These are phyloP conservation scores for Pythium brassicae DNA, from an alignment of 352 stramenopile genomes.

Conservation along the genomic window DNA sequence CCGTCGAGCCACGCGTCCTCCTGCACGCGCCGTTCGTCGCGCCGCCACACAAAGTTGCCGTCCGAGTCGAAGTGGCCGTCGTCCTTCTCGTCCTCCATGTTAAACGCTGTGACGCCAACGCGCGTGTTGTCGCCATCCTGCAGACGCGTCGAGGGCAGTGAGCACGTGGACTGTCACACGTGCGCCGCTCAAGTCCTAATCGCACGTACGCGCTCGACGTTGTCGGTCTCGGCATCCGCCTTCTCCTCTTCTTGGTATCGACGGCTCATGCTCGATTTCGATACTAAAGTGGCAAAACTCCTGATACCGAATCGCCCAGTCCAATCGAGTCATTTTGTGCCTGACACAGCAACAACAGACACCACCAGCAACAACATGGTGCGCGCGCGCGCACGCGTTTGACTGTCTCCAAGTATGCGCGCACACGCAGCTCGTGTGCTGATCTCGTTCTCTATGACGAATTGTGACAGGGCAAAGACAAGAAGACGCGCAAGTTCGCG, in stretches of 20 bases:
- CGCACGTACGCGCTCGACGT: background rate
- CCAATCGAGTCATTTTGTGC: too few species aligned
- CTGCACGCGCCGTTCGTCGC: conserved; percentile 67
- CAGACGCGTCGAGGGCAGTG: background rate
- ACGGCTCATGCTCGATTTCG: background rate
- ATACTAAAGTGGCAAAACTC: background rate
- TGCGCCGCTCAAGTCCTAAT: too few species aligned
- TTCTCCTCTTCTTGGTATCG: background rate
- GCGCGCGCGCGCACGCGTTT: background rate
- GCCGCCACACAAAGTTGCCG: conserved; percentile 81
- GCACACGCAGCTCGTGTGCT: background rate
- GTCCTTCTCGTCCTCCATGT: conserved; percentile 84
- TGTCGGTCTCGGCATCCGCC: background rate
- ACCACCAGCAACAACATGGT: conserved; percentile 12
- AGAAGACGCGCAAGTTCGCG: conserved; percentile 98
- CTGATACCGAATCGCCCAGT: background rate
- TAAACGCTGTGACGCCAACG: conserved; percentile 67
- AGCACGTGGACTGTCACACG: background rate
- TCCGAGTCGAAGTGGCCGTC: conserved; percentile 80
- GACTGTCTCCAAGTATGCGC: background rate
- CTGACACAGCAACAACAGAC: background rate
- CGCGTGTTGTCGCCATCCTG: conserved; percentile 18
- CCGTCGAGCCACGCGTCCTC: conserved; percentile 81
- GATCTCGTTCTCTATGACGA: background rate
- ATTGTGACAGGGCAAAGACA: conserved; percentile 89